Percentiles rank a stretch among this genome's conserved stretches.
Evolutionary conservation across 257 asterid species (phyloP).

Genomic region (Solanum bulbocastanum): DNA sequence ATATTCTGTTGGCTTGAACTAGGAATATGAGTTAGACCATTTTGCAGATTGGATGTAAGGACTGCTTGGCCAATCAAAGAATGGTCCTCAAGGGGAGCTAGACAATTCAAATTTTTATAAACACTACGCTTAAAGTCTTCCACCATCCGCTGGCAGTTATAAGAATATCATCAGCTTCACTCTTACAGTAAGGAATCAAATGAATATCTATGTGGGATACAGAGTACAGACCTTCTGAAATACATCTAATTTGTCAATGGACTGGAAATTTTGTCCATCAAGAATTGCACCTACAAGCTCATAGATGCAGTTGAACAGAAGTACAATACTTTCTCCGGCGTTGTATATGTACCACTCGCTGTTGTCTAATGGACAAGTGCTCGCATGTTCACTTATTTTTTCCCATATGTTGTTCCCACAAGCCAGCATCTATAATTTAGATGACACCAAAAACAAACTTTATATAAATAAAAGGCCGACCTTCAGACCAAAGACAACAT

Average conservation of each 20-base stretch:
- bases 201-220: conserved; percentile 5
- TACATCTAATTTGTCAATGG: conserved; percentile 22
- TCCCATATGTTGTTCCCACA: conserved; percentile 47
- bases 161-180: not conserved
- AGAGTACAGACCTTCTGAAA: conserved; percentile 52
- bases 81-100: conserved; percentile 32
- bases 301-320: conserved; percentile 47
- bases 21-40: conserved; percentile 19
- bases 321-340: conserved; percentile 19
- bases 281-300: conserved; percentile 44
- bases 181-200: not conserved
- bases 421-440: conserved; percentile 46
- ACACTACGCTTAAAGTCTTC: conserved; percentile 41
- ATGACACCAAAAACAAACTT: not conserved
- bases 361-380: conserved; percentile 35
- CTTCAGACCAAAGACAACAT: not conserved
- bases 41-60: conserved; percentile 24
- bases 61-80: conserved; percentile 11
- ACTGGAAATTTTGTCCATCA: conserved; percentile 39
- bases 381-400: conserved; percentile 48
- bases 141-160: conserved; percentile 36
- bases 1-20: conserved; percentile 18
- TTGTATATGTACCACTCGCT: conserved; percentile 29
- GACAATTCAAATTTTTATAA: conserved; percentile 29
- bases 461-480: not conserved